Base-by-base conservation (phyloP, 768 basidiomycete genomes). In the Tulasnella sp. region DNA sequence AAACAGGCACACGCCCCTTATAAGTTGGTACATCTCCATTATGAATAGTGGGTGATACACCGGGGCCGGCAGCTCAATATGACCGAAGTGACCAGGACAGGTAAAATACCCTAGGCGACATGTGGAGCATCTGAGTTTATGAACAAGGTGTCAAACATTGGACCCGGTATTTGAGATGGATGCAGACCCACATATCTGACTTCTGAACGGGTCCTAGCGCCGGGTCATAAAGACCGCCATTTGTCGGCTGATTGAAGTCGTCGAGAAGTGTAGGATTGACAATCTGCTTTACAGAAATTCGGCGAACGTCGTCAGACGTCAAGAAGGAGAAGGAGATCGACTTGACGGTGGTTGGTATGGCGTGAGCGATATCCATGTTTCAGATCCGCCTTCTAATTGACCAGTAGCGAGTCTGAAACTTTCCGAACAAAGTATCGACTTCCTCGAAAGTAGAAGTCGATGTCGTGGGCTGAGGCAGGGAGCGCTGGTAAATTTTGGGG, bases 31-130 rank as follows among this genome's bases (percentile, higher is more conserved):
- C 76, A 87, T 84, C 66, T 93, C 89, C 30, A 78, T 76, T 83
- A 98, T 91, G 72, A 98, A 99, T 41, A 99, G 74, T 0, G 96
- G 96, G 67, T 99, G 94, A 68, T 88, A 98, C 2, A 98, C 90
- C 12, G 96, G 93, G 17, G 87, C 80, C 19, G 94, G 92, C 4
- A 99, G 80, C 62, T 97, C 92, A 62, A 99, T 94, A 71, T 98
- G 96, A 21, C 96, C 96, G 72, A 87, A 99, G 71, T 99, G 96
- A 17, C 96, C 96, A 1, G 96, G 93, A 70, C 96, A 99, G 61
- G 85, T 85, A 73, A 85, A 98, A 68, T 92, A 94, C 49, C 83
- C 88, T 66, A 96, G 80, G 60, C 80, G 85, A 69, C 96, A 99
- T 71, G 96, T 96, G 63, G 86, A 76, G 70, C 96, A 99, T 61